A percentile compares a stretch with the other conserved stretches of the same genome.
Conservation (phyloP, 164 flowering plant species). For the Tetrastigma voinierianum region DNA sequence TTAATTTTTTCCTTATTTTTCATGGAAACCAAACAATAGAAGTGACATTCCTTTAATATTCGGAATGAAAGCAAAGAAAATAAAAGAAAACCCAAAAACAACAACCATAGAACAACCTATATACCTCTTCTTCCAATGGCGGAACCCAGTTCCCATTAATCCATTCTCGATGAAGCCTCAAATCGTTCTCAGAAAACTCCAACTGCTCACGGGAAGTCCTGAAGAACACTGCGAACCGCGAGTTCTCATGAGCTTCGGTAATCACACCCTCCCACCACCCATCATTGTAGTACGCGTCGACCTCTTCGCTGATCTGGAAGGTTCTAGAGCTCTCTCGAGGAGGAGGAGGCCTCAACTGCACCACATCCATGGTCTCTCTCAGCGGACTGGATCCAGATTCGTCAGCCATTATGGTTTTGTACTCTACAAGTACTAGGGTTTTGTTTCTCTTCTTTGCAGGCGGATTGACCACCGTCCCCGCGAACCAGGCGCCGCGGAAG, state of each 20-base stretch:
- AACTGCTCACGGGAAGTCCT: constrained; percentile 32
- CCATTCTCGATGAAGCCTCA: constrained; percentile 62
- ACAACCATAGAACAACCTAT: constrained; percentile 10
- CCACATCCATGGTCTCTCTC: constrained; percentile 24
- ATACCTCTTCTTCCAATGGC: constrained; percentile 21
- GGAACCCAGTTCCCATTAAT: constrained; percentile 47
- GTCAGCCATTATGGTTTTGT: constrained; percentile 27
- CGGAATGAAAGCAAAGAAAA: background rate
- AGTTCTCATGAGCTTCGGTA: constrained; percentile 20
- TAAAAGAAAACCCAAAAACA: constrained; percentile 4
- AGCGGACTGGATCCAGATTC: constrained; percentile 19
- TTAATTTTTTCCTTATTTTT: no score
- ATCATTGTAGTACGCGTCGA: constrained; percentile 46
- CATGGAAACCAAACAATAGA: no score
- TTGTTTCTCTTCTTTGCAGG: constrained; percentile 1
- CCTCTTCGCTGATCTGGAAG: constrained; percentile 36
- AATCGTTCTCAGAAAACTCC: constrained; percentile 24
- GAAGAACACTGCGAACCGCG: constrained; percentile 37
- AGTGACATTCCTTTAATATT: no score
- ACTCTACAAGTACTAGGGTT: constrained; percentile 30
- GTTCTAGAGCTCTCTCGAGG: constrained; percentile 23
- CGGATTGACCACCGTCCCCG: constrained; percentile 29
- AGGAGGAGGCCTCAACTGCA: constrained; percentile 35
- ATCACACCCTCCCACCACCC: constrained; percentile 66
- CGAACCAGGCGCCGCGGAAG: constrained; percentile 45